Evolutionary conservation across 176 grass and related monocot genomes (phyloP).

Genomic region (Typha latifolia): DNA sequence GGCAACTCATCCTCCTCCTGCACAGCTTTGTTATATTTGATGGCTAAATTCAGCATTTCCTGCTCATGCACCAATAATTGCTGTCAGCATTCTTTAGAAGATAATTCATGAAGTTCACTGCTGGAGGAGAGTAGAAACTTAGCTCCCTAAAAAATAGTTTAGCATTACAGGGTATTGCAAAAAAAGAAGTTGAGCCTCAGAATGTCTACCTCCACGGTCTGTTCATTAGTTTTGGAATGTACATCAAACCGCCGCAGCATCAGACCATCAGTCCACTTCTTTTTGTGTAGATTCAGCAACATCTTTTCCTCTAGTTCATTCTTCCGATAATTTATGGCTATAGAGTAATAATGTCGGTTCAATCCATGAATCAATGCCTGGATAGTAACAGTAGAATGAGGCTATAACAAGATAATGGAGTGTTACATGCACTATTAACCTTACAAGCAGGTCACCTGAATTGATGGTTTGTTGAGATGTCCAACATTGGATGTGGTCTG

Average conservation of each 20-base stretch:
- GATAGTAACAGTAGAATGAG: slow-evolving; percentile 11
- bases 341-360: slow-evolving; percentile 99
- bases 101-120: neutral
- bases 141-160: neutral
- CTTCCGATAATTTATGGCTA: slow-evolving; percentile 97
- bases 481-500: slow-evolving; percentile 98
- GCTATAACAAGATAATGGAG: slow-evolving; percentile 4
- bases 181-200: neutral
- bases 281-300: slow-evolving; percentile 92
- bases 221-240: slow-evolving; percentile 90
- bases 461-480: slow-evolving; percentile 95
- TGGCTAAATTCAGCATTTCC: slow-evolving; percentile 94
- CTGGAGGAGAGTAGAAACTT: no score
- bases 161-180: neutral
- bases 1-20: slow-evolving; percentile 97
- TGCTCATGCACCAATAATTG: slow-evolving; percentile 12
- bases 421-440: neutral
- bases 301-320: slow-evolving; percentile 99
- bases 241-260: slow-evolving; percentile 63
- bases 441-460: slow-evolving; percentile 43
- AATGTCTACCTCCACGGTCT: slow-evolving; percentile 69
- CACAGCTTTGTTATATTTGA: slow-evolving; percentile 96
- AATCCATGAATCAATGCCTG: slow-evolving; percentile 94
- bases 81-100: neutral
- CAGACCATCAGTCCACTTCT: slow-evolving; percentile 97